Base-by-base conservation (phyloP, 78 protist genomes). In the Emiliania huxleyi region DNA sequence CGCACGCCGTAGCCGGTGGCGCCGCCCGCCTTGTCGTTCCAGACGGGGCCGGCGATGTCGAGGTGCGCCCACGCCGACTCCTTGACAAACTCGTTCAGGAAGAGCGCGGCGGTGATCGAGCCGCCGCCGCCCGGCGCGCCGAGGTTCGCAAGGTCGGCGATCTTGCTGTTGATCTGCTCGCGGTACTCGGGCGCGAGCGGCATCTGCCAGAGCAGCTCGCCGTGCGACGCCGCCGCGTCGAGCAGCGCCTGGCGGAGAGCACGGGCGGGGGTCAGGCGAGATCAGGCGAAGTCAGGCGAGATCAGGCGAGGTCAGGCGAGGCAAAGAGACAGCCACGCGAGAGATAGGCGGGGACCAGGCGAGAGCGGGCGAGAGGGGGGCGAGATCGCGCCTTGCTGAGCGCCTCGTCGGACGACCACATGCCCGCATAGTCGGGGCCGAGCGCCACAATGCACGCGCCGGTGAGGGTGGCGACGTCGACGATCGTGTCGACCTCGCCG, bases 71-170 rank as follows among this genome's bases (percentile, higher is more conserved):
- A 93, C 12, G 46, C 19, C 0, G 87, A 26, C 4, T 43, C 90
- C 49, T 91, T 56, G 35, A 93, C 94, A 35, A 93, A 93, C 90
- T 88, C 90, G 77, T 87, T 69, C 71, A 93, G 92, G 92, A 93
- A 93, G 71, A 93, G 92, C n/a, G 93, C 94, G 35, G 94, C 94
- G 2, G 91, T 93, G 89, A 93, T 93, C 55, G 94, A 52, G 56
- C 91, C 91, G 42, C 92, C 94, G 35, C 55, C 81, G 46, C 91
- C 52, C 56, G 49, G 2, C n/a, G n/a, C n/a, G 29, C 87, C 90
- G 44, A 69, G 1, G 49, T 92, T 92, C 71, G 49, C 56, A n/a
- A 92, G 55, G 85, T 92, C 94, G 33, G 94, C 79, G 48, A 84
- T 84, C 48, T 33, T 3, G 18, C n/a, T 5, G 71, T 81, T 81